Conservation (phyloP, 2,329 filamentous ascomycete species). For the Colletotrichum sublineola region DNA sequence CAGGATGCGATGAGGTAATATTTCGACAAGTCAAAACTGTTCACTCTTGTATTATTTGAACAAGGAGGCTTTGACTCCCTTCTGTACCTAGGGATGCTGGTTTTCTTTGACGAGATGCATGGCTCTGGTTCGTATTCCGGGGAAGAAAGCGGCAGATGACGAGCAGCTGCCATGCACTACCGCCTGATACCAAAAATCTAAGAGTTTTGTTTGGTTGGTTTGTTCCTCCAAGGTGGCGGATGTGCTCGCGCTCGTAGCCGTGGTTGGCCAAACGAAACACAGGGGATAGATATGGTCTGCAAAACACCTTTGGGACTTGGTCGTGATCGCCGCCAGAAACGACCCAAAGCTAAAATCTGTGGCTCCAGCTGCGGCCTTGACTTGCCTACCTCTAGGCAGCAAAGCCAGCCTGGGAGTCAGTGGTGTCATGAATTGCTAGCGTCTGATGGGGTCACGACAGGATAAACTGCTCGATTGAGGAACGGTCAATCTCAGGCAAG, state of each 20-base stretch:
- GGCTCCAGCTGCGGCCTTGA: neutral
- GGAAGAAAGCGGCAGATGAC: neutral
- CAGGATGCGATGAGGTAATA: conserved; percentile 4
- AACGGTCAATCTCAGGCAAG: neutral
- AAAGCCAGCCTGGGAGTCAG: neutral
- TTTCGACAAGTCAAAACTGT: neutral
- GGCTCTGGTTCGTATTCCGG: neutral
- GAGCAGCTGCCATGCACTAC: neutral
- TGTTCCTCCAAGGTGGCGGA: neutral
- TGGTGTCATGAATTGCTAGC: neutral
- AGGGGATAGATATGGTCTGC: neutral
- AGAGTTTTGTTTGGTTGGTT: neutral
- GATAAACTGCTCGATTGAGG: neutral
- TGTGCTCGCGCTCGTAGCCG: neutral
- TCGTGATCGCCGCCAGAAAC: neutral
- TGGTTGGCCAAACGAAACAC: neutral
- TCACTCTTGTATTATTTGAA: neutral
- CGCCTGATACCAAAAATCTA: neutral
- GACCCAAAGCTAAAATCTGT: neutral
- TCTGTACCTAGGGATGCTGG: neutral
- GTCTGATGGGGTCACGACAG: neutral
- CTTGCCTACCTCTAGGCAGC: neutral
- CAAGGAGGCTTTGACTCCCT: neutral
- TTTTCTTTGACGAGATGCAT: neutral
- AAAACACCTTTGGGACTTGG: neutral